Base-by-base conservation (phyloP, 2,329 filamentous ascomycete genomes). In the Metarhizium anisopliae region DNA sequence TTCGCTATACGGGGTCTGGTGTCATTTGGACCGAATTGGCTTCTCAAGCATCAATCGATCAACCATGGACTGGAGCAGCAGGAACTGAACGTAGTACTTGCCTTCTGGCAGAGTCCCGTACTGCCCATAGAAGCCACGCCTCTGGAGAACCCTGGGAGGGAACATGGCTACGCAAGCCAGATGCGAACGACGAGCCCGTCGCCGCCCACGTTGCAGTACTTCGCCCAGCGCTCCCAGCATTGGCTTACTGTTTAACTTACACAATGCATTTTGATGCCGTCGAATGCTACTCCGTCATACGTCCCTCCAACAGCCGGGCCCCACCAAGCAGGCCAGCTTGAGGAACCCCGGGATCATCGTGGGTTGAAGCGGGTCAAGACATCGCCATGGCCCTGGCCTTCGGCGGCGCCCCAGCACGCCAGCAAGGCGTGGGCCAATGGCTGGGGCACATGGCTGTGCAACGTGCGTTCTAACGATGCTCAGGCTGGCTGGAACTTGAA, bases 401-500 rank as follows among this genome's bases (percentile, higher is more conserved):
- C 45, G 25, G 13, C 18, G 45, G 47, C 51, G 42, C 57, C 51
- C 47, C 40, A 42, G 40, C 40, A 42, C 40, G 14, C 55, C 54
- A 54, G 47, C 42, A 57, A 50, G 55, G 62, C 62, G 64, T 67
- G 64, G 68, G 59, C 73, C 73, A 75, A 75, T 75, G 64, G 63
- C 68, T 74, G 65, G 64, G 64, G 67, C 73, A 75, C 73, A 74
- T 75, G 72, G 57, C 60, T 56, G 53, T 60, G 53, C 53, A 59
- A 61, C 56, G 60, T 65, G 60, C 58, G 52, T 60, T 59, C 60
- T 60, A 59, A 64, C 60, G 67, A 62, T 52, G 50, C 55, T 58
- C 30, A 47, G 30, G 51, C 51, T 53, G 42, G 51, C 16, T 20
- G 35, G 38, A 40, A 16, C 38, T 40, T 2, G 38, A 40, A 5